A percentile compares a stretch with the other conserved stretches of the same genome.
Evolutionary conservation across 2,329 filamentous ascomycete genomes (phyloP).

Genomic region (Ophiostoma ulmi): DNA sequence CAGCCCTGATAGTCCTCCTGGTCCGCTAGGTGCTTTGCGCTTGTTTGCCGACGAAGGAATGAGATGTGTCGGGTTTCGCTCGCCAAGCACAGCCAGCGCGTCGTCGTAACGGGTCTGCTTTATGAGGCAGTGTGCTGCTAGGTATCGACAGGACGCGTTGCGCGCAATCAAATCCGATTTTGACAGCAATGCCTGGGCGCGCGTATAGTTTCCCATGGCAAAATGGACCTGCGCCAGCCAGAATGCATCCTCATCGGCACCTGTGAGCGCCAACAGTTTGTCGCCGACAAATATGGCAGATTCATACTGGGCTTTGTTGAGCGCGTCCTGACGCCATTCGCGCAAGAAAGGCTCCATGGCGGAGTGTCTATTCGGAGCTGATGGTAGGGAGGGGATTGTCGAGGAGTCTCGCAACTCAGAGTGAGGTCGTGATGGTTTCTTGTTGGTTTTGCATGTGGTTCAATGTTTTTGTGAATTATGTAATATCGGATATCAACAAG

Average conservation of each 20-base stretch:
- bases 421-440: neutral
- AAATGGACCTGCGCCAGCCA: conserved; percentile 99
- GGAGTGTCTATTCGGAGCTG: too few species aligned
- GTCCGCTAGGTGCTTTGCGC: conserved; percentile 52
- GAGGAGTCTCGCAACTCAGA: neutral
- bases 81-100: conserved; percentile 77
- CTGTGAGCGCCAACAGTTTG: conserved; percentile 90
- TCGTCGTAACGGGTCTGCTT: conserved; percentile 89
- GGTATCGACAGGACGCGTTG: conserved; percentile 83
- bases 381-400: neutral
- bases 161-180: conserved; percentile 75
- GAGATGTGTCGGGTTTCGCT: conserved; percentile 88
- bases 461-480: neutral
- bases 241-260: conserved; percentile 89
- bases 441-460: conserved; percentile 1
- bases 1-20: conserved; percentile 32
- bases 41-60: conserved; percentile 60
- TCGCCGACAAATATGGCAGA: conserved; percentile 96
- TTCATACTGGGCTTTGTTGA: conserved; percentile 94
- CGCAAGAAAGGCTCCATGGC: conserved; percentile 88
- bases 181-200: conserved; percentile 79
- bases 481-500: conserved; percentile 10
- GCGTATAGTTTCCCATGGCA: conserved; percentile 87
- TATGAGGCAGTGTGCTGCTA: conserved; percentile 89
- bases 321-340: conserved; percentile 89